Conservation (phyloP, 2,329 filamentous ascomycete species). For the Cladosporium colombiae region DNA sequence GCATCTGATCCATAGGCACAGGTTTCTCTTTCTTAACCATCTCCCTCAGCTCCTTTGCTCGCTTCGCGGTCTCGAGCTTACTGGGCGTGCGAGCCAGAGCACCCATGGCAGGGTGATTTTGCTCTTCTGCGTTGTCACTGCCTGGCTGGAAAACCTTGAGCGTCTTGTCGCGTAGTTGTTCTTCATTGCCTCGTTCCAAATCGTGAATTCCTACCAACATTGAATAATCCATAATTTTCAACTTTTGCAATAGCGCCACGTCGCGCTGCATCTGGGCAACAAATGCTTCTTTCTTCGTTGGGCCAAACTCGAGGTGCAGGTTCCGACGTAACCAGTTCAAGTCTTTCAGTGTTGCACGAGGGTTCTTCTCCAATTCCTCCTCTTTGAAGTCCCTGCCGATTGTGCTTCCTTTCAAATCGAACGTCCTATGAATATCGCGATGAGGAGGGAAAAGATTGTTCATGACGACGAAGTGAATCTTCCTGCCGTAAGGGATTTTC, state of each 20-base stretch:
- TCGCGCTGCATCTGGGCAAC: conserved; percentile 86
- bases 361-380: conserved; percentile 83
- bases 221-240: conserved; percentile 99
- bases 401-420: conserved; percentile 95
- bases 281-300: conserved; percentile 84
- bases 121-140: conserved; percentile 53
- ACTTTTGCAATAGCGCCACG: conserved; percentile 78
- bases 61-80: conserved; percentile 86
- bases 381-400: conserved; percentile 89
- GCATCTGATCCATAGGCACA: conserved; percentile 83
- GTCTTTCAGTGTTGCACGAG: conserved; percentile 90
- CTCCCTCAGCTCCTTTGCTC: conserved; percentile 85
- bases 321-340: conserved; percentile 92
- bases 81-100: conserved; percentile 82
- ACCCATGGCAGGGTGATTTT: conserved; percentile 15
- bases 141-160: conserved; percentile 92
- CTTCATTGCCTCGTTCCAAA: conserved; percentile 84
- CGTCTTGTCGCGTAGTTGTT: conserved; percentile 87
- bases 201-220: conserved; percentile 94
- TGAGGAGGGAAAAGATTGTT: conserved; percentile 98
- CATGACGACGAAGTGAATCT: conserved; percentile 99
- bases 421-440: conserved; percentile 94
- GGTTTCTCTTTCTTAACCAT: conserved; percentile 92
- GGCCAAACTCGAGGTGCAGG: conserved; percentile 82
- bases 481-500: conserved; percentile 96